phyloP scores from a whole-genome alignment of 257 asterid genomes.

The Solanum clarkiae region DNA sequence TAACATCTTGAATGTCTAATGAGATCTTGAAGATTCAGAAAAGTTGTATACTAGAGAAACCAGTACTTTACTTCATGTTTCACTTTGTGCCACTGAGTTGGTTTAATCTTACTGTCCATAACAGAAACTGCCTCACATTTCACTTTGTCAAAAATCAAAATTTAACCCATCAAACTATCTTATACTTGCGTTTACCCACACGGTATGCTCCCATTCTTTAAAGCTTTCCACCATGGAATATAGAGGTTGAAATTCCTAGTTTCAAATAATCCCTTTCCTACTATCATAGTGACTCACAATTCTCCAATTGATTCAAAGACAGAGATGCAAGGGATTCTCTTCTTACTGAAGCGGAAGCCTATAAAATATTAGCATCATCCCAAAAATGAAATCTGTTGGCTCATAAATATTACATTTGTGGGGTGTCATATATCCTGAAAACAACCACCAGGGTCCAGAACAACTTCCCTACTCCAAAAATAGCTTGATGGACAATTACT shows the following conservation, averaged over 20 bases:
- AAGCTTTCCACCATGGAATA: neutral
- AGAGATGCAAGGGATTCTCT: neutral
- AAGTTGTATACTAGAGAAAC: neutral
- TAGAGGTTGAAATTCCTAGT: neutral
- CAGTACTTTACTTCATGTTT: neutral
- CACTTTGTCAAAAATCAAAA: neutral
- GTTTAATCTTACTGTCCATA: neutral
- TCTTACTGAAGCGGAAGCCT: neutral
- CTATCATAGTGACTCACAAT: neutral
- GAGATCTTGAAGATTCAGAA: neutral
- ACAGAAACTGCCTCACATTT: neutral
- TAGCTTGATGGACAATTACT: neutral
- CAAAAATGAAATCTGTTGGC: neutral
- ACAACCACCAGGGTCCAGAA: neutral
- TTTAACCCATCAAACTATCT: neutral
- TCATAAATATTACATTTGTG: neutral
- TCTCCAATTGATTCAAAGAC: neutral
- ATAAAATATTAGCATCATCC: neutral
- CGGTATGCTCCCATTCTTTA: neutral
- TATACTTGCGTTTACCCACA: neutral
- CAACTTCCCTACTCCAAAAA: neutral
- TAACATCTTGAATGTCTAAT: neutral
- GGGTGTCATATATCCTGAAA: neutral
- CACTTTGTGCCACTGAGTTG: neutral
- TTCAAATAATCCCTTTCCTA: neutral